Evolutionary conservation across 169 alveolate species (phyloP), one percentile per base, ranked within the genome.

Genomic region (Besnoitia besnoiti): DNA sequence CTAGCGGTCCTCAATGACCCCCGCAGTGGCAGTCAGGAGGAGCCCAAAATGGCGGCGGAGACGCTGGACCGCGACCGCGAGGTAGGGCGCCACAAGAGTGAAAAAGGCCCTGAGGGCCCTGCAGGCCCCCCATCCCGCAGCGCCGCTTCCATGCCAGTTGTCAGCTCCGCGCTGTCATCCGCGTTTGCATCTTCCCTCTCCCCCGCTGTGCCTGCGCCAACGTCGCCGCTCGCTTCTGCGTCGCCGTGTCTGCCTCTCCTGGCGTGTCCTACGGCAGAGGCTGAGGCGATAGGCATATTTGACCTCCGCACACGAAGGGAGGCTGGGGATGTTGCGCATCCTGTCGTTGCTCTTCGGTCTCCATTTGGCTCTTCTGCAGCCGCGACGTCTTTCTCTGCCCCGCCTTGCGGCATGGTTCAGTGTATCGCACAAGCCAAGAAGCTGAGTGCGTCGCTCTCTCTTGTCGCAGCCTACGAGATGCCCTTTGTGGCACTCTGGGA

Each of bases 401-500:
- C 27, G n/a, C 67, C 67, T 19, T 67, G 46, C 44, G 80, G 80
- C 44, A 35, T 67, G 47, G 80, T 67, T 5, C 80, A 67, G 39
- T 37, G 30, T 14, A 30, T 67, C 14, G 80, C 42, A 7, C 46
- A 30, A 14, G 80, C n/a, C 12, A 37, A 37, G n/a, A 35, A 16
- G 44, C 30, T 55, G 3, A 50, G 62, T 19, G 7, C 80, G 46
- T 33, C 80, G 10, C 80, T 42, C 10, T 42, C 19, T n/a, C 14
- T 67, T 7, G 24, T 67, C 42, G 80, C 80, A 7, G 80, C 80
- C 39, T 67, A 67, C n/a, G 80, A 67, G 44, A 14, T 8, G 14
- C 80, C 80, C 44, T 67, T 37, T n/a, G 80, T 67, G 80, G 80
- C 80, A 0, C 80, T 67, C 19, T 67, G 80, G 80, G 80, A 67